These are phyloP conservation scores for Helianthus tuberosus DNA, from an alignment of 129 eudicot genomes.

Conservation along the genomic window DNA sequence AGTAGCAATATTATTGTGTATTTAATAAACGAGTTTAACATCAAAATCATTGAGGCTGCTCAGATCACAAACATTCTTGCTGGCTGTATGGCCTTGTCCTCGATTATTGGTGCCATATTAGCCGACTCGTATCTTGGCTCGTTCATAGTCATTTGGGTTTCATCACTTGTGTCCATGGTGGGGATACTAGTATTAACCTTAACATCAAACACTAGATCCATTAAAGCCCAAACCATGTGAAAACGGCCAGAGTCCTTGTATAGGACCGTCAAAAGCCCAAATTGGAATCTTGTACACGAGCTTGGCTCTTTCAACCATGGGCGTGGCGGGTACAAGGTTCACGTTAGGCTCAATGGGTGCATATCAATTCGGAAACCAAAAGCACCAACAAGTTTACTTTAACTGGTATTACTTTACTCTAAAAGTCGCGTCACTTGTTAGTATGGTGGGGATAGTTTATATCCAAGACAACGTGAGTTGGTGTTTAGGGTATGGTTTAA, in stretches of 20 bases:
- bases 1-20: slow-evolving; percentile 46
- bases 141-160: slow-evolving; percentile 37
- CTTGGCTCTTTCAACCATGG: slow-evolving; percentile 33
- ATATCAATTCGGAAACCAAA: slow-evolving; percentile 36
- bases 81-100: slow-evolving; percentile 44
- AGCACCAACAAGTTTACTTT: slow-evolving; percentile 37
- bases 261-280: slow-evolving; percentile 34
- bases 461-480: slow-evolving; percentile 56
- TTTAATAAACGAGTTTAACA: slow-evolving; percentile 44
- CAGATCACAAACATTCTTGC: slow-evolving; percentile 41
- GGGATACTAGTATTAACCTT: slow-evolving; percentile 32
- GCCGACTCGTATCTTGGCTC: slow-evolving; percentile 54
- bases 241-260: slow-evolving; percentile 26
- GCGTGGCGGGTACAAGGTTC: slow-evolving; percentile 48
- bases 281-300: slow-evolving; percentile 31
- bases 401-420: slow-evolving; percentile 44
- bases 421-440: slow-evolving; percentile 22
- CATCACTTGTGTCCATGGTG: slow-evolving; percentile 38
- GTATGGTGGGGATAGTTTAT: slow-evolving; percentile 40
- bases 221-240: slow-evolving; percentile 33
- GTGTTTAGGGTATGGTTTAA: slow-evolving; percentile 46
- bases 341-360: slow-evolving; percentile 55
- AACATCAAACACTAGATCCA: slow-evolving; percentile 20
- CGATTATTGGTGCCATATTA: slow-evolving; percentile 48
- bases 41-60: slow-evolving; percentile 56